A percentile compares a stretch with the other conserved stretches of the same genome.
Conservation (phyloP, 78 protist species). For the Polysphondylium violaceum region DNA sequence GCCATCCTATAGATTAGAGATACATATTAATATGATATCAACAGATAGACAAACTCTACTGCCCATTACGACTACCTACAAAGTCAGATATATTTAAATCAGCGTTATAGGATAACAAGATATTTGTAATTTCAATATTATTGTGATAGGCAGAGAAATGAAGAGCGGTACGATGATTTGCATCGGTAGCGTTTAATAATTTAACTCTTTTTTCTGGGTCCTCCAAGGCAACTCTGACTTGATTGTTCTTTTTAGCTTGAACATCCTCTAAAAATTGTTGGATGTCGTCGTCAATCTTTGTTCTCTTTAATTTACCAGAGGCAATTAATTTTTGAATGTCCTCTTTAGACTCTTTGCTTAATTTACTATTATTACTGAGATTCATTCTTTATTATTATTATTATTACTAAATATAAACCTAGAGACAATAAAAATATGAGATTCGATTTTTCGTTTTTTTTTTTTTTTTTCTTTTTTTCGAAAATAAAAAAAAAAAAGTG, state of each 20-base stretch:
- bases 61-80: background rate
- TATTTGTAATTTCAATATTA: constrained; percentile 6
- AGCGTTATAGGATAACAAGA: constrained; percentile 2
- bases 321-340: constrained; percentile 30
- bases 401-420: background rate
- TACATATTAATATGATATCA: too few species aligned
- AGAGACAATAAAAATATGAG: background rate
- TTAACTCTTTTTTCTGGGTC: constrained; percentile 14
- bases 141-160: constrained; percentile 18
- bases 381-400: background rate
- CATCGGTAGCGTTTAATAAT: constrained; percentile 29
- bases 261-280: constrained; percentile 53
- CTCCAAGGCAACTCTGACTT: constrained; percentile 3
- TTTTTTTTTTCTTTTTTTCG: too few species aligned
- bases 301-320: constrained; percentile 45
- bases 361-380: constrained; percentile 15
- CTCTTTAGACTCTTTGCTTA: constrained; percentile 16
- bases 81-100: constrained; percentile 22
- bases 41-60: background rate
- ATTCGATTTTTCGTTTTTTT: background rate
- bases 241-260: background rate
- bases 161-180: constrained; percentile 35
- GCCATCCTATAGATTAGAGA: background rate
- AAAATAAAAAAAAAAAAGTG: background rate
- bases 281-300: constrained; percentile 47